Evolutionary conservation across 306 rosid species (phyloP).

Genomic region (Citrullus amarus): DNA sequence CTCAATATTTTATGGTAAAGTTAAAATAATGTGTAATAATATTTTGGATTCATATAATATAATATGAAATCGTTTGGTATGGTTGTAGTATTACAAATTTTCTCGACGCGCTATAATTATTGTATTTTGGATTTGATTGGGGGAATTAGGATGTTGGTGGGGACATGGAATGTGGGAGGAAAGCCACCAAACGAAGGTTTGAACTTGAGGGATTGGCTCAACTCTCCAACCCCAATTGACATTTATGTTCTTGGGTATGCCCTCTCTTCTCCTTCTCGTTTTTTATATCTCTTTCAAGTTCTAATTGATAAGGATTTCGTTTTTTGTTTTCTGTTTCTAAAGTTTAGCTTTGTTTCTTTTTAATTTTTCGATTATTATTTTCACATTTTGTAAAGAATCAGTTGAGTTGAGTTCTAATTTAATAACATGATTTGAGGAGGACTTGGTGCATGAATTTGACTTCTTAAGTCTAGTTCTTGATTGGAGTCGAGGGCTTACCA

Average conservation of each 20-base stretch:
- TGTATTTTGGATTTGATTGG: not conserved
- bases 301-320: not conserved
- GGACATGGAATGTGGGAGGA: constrained; percentile 99
- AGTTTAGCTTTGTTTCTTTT: too few species aligned
- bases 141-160: constrained; percentile 53
- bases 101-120: not conserved
- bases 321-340: too few species aligned
- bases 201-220: constrained; percentile 65
- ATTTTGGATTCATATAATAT: not conserved
- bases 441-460: not conserved
- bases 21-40: not conserved
- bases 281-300: too few species aligned
- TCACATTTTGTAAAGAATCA: too few species aligned
- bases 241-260: constrained; percentile 69
- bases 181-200: constrained; percentile 52
- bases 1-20: not conserved
- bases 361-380: too few species aligned
- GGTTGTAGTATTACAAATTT: not conserved
- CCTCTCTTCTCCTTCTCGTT: not conserved
- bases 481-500: not conserved
- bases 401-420: too few species aligned
- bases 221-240: constrained; percentile 46
- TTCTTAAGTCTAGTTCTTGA: not conserved
- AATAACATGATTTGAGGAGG: too few species aligned
- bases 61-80: not conserved